These are phyloP conservation scores for Furcasterigmium sp. DNA, from an alignment of 2,329 filamentous ascomycete genomes.

Conservation along the genomic window DNA sequence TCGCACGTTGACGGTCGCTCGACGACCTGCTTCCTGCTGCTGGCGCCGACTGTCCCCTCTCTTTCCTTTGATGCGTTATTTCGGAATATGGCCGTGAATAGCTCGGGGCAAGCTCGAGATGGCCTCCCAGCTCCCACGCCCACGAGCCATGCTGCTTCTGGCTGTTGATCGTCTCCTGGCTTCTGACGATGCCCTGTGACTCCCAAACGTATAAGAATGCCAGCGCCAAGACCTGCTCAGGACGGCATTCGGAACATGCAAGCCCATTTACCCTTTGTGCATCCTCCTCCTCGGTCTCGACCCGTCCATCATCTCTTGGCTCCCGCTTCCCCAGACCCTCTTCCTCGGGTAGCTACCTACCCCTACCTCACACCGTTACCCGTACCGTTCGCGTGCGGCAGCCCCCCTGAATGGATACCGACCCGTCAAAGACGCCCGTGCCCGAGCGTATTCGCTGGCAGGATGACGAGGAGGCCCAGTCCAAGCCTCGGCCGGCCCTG, in stretches of 20 bases:
- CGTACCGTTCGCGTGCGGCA: no score
- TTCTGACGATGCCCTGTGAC: no score
- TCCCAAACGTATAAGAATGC: no score
- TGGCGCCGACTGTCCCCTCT: not conserved
- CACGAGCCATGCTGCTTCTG: no score
- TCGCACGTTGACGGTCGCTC: no score
- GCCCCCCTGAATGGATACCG: slow-evolving; percentile 20
- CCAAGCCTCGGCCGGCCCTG: slow-evolving; percentile 12
- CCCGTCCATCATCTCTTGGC: not conserved
- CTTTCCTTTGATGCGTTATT: not conserved
- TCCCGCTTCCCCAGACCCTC: not conserved
- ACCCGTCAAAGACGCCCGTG: slow-evolving; percentile 15
- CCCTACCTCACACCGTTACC: not conserved
- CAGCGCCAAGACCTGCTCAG: no score
- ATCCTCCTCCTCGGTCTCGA: not conserved
- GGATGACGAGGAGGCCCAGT: slow-evolving; percentile 25
- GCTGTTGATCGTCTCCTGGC: no score
- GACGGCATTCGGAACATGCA: no score
- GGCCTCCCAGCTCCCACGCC: no score
- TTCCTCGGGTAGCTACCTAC: not conserved
- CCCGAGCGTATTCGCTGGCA: slow-evolving; percentile 28
- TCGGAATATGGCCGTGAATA: not conserved
- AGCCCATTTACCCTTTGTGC: no score
- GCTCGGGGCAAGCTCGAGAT: no score
- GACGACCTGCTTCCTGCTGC: no score